phyloP scores from a whole-genome alignment of 2,329 filamentous ascomycete genomes.

The Neofusicoccum sp. region DNA sequence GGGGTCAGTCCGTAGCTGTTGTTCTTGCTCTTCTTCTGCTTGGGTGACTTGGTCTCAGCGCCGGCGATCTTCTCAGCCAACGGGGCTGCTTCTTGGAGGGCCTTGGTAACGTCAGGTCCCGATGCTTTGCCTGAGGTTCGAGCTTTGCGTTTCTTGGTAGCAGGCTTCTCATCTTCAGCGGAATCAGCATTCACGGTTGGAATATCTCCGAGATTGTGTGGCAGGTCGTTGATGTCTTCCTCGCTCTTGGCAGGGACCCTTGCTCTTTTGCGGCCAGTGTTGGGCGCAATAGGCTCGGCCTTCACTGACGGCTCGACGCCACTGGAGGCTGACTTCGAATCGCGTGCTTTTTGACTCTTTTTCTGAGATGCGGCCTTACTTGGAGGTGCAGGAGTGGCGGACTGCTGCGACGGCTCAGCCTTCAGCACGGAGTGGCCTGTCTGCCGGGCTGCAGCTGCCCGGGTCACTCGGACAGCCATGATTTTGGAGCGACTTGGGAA shows the following conservation, averaged over 20 bases:
- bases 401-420: conserved; percentile 38
- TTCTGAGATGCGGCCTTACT: conserved; percentile 19
- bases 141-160: not conserved
- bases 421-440: conserved; percentile 10
- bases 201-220: conserved; percentile 54
- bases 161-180: not conserved
- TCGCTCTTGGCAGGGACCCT: conserved; percentile 37
- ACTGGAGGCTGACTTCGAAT: conserved; percentile 22
- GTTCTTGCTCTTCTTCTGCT: conserved; percentile 36
- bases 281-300: conserved; percentile 19
- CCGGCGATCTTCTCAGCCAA: conserved; percentile 28
- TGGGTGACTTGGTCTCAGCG: conserved; percentile 22
- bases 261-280: conserved; percentile 35
- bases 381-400: conserved; percentile 37
- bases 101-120: conserved; percentile 23
- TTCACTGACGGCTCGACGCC: not conserved
- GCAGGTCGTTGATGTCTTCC: conserved; percentile 49
- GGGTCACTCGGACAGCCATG: conserved; percentile 33
- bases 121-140: conserved; percentile 16
- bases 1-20: conserved; percentile 47
- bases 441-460: conserved; percentile 27
- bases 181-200: conserved; percentile 16
- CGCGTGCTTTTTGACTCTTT: conserved; percentile 23
- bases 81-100: conserved; percentile 21
- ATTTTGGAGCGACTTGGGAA: not conserved